A percentile compares a stretch with the other conserved stretches of the same genome.
Conservation (phyloP, 139 green algal genomes). For the Chlorella sp. region DNA sequence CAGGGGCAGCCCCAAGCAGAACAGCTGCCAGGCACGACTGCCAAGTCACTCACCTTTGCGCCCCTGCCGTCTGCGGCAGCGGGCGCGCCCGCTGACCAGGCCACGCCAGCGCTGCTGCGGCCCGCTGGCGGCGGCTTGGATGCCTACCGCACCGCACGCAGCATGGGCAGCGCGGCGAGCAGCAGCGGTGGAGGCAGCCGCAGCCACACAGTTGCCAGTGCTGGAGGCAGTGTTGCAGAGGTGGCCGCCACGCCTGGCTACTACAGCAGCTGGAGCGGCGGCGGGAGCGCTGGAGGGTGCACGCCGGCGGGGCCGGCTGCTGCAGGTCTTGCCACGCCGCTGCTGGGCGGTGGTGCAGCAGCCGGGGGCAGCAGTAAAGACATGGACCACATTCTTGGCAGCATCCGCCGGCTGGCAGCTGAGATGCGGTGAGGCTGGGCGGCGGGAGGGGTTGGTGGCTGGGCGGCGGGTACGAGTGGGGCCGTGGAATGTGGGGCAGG, state of each 20-base stretch:
- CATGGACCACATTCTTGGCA: neutral
- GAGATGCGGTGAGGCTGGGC: constrained; percentile 19
- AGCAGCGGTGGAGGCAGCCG: neutral
- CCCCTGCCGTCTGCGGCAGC: neutral
- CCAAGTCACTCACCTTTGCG: neutral
- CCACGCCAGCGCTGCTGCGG: neutral
- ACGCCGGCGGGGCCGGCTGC: neutral
- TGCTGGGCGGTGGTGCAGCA: neutral
- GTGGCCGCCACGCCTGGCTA: too few relatives aligned
- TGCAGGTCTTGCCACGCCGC: neutral
- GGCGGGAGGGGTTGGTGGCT: too few relatives aligned
- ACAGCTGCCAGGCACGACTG: neutral
- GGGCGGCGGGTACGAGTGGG: neutral
- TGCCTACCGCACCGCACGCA: constrained; percentile 3
- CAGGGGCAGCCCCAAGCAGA: neutral
- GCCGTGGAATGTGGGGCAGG: neutral
- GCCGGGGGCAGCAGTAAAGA: neutral
- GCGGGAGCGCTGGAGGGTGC: too few relatives aligned
- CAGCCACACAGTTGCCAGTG: neutral
- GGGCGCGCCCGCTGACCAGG: neutral
- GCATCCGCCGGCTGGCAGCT: constrained; percentile 19
- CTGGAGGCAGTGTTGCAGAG: neutral
- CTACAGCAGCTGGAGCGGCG: too few relatives aligned
- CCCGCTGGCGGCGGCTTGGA: neutral
- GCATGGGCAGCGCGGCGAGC: constrained; percentile 4